These are phyloP conservation scores for Camillea tinctor DNA, from an alignment of 2,329 filamentous ascomycete genomes.

Conservation along the genomic window DNA sequence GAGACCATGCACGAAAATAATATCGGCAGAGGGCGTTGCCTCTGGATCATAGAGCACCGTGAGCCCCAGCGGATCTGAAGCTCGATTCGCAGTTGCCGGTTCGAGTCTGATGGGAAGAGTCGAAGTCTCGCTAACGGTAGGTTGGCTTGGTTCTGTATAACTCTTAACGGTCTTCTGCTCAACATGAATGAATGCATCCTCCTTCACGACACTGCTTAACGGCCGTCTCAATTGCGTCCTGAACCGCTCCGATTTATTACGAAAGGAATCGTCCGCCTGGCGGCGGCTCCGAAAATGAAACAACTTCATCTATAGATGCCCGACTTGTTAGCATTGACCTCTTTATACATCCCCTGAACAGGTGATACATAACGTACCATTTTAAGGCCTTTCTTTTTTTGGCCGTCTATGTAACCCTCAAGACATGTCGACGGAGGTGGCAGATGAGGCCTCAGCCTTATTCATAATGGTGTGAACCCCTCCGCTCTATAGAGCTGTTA, in stretches of 20 bases:
- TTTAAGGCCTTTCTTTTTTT: neutral
- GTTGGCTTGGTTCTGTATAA: neutral
- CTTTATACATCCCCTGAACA: neutral
- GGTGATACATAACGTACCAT: neutral
- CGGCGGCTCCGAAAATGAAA: neutral
- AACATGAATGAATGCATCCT: neutral
- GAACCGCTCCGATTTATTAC: neutral
- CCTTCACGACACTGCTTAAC: neutral
- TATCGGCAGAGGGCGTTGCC: neutral
- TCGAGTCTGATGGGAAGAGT: neutral
- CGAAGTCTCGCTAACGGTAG: neutral
- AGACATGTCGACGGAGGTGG: neutral
- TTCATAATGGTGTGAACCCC: neutral
- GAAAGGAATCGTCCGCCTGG: neutral
- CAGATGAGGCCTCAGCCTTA: neutral
- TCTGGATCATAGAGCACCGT: neutral
- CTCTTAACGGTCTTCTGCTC: neutral
- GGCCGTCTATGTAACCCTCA: neutral
- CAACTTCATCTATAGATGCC: neutral
- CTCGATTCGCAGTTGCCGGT: neutral
- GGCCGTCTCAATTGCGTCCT: neutral
- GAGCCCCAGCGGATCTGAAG: neutral
- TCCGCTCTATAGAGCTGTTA: neutral
- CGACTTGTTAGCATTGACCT: neutral
- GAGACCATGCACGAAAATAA: conserved; percentile 11